phyloP scores from a whole-genome alignment of 768 basidiomycete species.

The Hortiboletus campestris region DNA sequence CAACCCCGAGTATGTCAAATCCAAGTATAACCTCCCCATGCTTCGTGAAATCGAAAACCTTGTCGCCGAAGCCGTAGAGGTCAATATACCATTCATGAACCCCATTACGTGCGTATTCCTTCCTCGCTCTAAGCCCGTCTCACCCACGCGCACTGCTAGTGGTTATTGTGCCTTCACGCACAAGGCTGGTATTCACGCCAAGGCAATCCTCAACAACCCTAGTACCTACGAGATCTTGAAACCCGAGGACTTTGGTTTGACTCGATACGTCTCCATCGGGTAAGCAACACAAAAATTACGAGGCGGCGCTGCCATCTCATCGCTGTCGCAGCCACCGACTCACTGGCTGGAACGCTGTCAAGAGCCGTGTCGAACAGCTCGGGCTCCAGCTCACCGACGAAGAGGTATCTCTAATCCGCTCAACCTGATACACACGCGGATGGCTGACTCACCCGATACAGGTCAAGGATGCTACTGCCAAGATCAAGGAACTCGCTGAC shows the following conservation, averaged over 20 bases:
- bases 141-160: slow-evolving; percentile 39
- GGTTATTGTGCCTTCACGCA: slow-evolving; percentile 99
- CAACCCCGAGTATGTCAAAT: slow-evolving; percentile 98
- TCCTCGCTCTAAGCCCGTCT: not conserved
- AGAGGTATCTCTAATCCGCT: slow-evolving; percentile 46
- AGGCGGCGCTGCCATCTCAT: slow-evolving; percentile 2
- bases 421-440: not conserved
- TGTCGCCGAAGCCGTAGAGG: slow-evolving; percentile 97
- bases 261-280: slow-evolving; percentile 97
- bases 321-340: slow-evolving; percentile 68
- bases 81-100: slow-evolving; percentile 97
- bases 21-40: slow-evolving; percentile 98
- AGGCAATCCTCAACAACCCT: slow-evolving; percentile 99
- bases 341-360: slow-evolving; percentile 99
- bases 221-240: slow-evolving; percentile 99
- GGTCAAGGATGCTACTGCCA: slow-evolving; percentile 98
- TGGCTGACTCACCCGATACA: slow-evolving; percentile 27
- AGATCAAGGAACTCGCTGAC: slow-evolving; percentile 99
- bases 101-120: slow-evolving; percentile 70
- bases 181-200: slow-evolving; percentile 99
- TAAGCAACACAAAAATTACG: slow-evolving; percentile 27
- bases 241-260: slow-evolving; percentile 98
- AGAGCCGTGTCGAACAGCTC: slow-evolving; percentile 97
- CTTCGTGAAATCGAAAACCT: slow-evolving; percentile 98
- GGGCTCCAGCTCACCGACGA: slow-evolving; percentile 87